Percentiles rank a stretch among this genome's conserved stretches.
Conservation (phyloP, 1,284 basidiomycete species). For the Rhodotorula sp. region DNA sequence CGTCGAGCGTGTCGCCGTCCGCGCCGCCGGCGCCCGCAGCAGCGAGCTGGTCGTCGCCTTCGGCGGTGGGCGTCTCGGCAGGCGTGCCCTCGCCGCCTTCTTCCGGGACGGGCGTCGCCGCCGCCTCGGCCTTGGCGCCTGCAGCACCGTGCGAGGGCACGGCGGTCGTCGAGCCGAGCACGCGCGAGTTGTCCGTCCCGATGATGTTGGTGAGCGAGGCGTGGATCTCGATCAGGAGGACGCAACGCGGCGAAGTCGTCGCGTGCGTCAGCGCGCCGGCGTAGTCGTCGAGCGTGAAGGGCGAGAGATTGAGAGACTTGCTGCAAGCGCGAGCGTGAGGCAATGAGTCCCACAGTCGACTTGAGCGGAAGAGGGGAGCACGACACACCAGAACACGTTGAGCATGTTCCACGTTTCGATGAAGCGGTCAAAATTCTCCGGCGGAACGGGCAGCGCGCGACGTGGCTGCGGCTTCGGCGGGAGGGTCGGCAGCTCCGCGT, state of each 20-base stretch:
- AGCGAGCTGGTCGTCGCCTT: constrained; percentile 24
- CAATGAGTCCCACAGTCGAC: not conserved
- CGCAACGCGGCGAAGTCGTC: constrained; percentile 67
- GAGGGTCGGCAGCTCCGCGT: constrained; percentile 66
- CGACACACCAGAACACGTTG: constrained; percentile 79
- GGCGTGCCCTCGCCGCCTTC: constrained; percentile 31
- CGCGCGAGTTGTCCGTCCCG: constrained; percentile 66
- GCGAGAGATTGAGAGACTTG: constrained; percentile 82
- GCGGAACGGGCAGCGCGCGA: constrained; percentile 65
- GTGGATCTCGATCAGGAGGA: constrained; percentile 83
- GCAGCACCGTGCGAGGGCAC: constrained; percentile 2
- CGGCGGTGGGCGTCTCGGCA: not conserved
- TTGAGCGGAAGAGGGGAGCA: not conserved
- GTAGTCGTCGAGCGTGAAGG: constrained; percentile 90
- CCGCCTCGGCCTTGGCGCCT: constrained; percentile 19
- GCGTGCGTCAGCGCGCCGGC: constrained; percentile 82
- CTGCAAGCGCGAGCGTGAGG: constrained; percentile 53
- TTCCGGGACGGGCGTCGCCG: constrained; percentile 47
- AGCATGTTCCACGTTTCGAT: constrained; percentile 90
- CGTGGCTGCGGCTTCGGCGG: constrained; percentile 62
- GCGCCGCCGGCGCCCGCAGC: constrained; percentile 10
- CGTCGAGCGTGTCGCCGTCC: constrained; percentile 8
- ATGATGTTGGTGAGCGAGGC: constrained; percentile 84
- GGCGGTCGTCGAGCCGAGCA: constrained; percentile 33
- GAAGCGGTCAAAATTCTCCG: constrained; percentile 76